A percentile compares a stretch with the other conserved stretches of the same genome.
phyloP scores from a whole-genome alignment of 768 basidiomycete genomes.

The Boletus bicolor region DNA sequence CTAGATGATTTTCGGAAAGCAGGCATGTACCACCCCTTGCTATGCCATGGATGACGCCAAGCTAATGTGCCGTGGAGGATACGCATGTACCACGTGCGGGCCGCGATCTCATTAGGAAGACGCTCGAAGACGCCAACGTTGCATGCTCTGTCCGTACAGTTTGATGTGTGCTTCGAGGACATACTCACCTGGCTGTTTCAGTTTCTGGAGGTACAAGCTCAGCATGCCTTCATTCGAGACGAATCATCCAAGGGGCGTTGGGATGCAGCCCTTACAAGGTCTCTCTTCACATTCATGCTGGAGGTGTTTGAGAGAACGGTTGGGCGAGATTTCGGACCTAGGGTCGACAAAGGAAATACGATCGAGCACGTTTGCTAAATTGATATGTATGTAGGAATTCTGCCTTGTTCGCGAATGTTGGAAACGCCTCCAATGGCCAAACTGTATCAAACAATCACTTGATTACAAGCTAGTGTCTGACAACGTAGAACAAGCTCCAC shows the following conservation, averaged over 20 bases:
- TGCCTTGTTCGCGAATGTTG: constrained; percentile 7
- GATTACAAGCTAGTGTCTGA: not conserved
- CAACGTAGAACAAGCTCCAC: not conserved
- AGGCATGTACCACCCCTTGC: constrained; percentile 42
- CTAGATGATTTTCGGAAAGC: constrained; percentile 94
- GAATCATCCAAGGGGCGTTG: constrained; percentile 90
- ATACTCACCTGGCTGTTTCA: constrained; percentile 29
- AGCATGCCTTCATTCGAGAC: constrained; percentile 95
- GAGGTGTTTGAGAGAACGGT: constrained; percentile 91
- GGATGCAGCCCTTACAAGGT: constrained; percentile 88
- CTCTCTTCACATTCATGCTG: constrained; percentile 82
- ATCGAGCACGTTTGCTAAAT: constrained; percentile 72
- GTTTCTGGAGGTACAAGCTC: constrained; percentile 96
- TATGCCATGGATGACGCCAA: not conserved
- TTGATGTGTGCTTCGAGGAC: not conserved
- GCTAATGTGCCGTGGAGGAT: constrained; percentile 48
- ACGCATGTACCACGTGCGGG: constrained; percentile 90
- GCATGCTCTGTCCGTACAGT: constrained; percentile 57
- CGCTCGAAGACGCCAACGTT: constrained; percentile 78
- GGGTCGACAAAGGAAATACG: constrained; percentile 40
- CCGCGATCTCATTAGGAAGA: constrained; percentile 77
- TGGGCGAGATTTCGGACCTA: constrained; percentile 79
- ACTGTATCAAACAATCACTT: constrained; percentile 2
- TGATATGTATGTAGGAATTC: not conserved
- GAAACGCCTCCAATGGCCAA: constrained; percentile 2